These are phyloP conservation scores for Scleroderma citrinum DNA, from an alignment of 768 basidiomycete species.

Conservation along the genomic window DNA sequence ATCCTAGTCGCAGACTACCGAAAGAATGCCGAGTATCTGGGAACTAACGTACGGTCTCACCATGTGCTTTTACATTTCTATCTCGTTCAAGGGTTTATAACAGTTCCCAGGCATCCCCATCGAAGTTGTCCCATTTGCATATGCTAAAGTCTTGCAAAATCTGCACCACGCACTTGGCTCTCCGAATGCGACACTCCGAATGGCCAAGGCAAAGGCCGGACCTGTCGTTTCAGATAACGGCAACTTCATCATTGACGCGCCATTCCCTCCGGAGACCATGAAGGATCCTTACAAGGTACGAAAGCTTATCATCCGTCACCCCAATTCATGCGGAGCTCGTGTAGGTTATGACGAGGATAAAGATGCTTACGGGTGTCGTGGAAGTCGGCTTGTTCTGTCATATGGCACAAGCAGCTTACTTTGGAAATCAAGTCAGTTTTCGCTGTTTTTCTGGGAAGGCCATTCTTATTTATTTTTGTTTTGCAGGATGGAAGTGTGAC, in stretches of 20 bases:
- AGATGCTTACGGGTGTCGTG: conserved; percentile 96
- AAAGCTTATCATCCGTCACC: conserved; percentile 4
- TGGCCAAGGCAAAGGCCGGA: conserved; percentile 92
- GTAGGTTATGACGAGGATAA: conserved; percentile 75
- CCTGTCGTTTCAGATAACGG: conserved; percentile 97
- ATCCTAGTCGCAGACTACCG: conserved; percentile 92
- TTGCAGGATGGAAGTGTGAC: conserved; percentile 68
- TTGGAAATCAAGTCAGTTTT: conserved; percentile 66
- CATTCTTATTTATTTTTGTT: not conserved
- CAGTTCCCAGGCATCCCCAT: conserved; percentile 93
- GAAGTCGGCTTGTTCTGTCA: conserved; percentile 97
- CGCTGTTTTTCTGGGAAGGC: not conserved
- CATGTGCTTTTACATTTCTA: not conserved
- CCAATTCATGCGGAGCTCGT: not conserved
- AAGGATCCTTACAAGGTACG: conserved; percentile 56
- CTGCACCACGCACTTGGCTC: conserved; percentile 56
- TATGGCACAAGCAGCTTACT: conserved; percentile 94
- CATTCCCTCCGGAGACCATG: conserved; percentile 70
- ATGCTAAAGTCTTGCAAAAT: conserved; percentile 77
- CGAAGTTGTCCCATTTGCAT: conserved; percentile 96
- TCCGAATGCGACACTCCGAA: conserved; percentile 72
- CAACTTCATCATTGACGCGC: conserved; percentile 97
- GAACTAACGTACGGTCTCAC: conserved; percentile 62
- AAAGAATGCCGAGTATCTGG: conserved; percentile 81
- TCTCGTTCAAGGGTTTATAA: conserved; percentile 1